A percentile compares a stretch with the other conserved stretches of the same genome.
Evolutionary conservation across 495 filamentous ascomycete species (phyloP).

Genomic region (Pyrenula massariospora): DNA sequence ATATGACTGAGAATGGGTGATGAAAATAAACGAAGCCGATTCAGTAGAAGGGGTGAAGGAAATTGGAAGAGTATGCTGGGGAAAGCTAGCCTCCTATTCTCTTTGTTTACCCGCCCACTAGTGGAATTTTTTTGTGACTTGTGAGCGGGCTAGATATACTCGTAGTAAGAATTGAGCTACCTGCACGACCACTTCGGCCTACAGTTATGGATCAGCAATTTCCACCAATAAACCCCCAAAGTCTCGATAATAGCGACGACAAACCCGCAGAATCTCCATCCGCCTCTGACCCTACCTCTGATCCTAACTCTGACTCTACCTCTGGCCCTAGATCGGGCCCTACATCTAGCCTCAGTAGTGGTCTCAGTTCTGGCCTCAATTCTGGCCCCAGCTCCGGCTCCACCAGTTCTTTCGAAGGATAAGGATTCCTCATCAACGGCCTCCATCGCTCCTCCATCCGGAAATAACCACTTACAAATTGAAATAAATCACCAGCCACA

Average conservation of each 20-base stretch:
- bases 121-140: too few species aligned
- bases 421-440: constrained; percentile 18
- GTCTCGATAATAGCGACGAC: constrained; percentile 10
- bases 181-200: too few species aligned
- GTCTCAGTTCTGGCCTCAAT: constrained; percentile 7
- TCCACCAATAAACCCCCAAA: constrained; percentile 5
- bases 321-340: constrained; percentile 7
- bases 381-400: constrained; percentile 11
- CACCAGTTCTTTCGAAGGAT: constrained; percentile 14
- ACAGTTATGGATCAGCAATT: too few species aligned
- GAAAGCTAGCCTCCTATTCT: too few species aligned
- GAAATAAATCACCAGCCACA: constrained; percentile 13
- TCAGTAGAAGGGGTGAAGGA: too few species aligned
- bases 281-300: constrained; percentile 2
- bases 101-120: too few species aligned
- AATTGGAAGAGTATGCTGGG: too few species aligned
- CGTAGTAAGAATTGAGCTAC: too few species aligned
- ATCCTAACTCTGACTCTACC: constrained; percentile 1
- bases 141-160: too few species aligned
- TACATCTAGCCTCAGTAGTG: not conserved
- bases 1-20: too few species aligned
- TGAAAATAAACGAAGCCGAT: too few species aligned
- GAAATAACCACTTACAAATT: constrained; percentile 13
- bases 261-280: constrained; percentile 11
- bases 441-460: constrained; percentile 16